A percentile compares a stretch with the other conserved stretches of the same genome.
phyloP scores from a whole-genome alignment of 495 filamentous ascomycete species.

The Aspergillus saccharolyticus region DNA sequence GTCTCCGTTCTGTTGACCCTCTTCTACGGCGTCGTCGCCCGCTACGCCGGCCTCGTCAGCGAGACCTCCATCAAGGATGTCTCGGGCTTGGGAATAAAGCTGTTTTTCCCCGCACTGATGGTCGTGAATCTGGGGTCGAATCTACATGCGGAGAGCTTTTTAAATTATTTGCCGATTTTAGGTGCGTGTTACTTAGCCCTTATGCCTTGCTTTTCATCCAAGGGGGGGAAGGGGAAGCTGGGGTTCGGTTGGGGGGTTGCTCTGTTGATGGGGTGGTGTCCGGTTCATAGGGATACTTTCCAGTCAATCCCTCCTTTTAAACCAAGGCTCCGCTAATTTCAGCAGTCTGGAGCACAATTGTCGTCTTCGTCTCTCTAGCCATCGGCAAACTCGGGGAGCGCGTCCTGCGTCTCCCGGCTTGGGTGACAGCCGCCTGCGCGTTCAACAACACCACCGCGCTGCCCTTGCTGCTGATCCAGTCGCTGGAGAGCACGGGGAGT shows the following conservation, averaged over 20 bases:
- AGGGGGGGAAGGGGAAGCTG: too few species aligned
- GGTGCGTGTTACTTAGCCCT: slow-evolving; percentile 14
- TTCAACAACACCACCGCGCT: slow-evolving; percentile 78
- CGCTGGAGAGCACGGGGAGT: slow-evolving; percentile 61
- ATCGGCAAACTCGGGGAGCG: slow-evolving; percentile 43
- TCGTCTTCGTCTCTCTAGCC: slow-evolving; percentile 50
- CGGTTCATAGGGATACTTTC: too few species aligned
- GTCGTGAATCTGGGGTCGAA: slow-evolving; percentile 63
- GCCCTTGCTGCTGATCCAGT: slow-evolving; percentile 62
- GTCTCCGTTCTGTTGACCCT: slow-evolving; percentile 68
- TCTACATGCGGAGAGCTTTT: slow-evolving; percentile 50
- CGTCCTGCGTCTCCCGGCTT: slow-evolving; percentile 55
- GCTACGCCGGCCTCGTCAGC: slow-evolving; percentile 54
- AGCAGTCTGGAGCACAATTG: slow-evolving; percentile 54
- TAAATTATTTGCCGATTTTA: slow-evolving; percentile 54
- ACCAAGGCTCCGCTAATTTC: not conserved
- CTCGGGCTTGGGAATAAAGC: slow-evolving; percentile 58
- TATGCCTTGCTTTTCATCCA: too few species aligned
- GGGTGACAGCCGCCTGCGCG: slow-evolving; percentile 60
- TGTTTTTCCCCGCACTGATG: slow-evolving; percentile 69
- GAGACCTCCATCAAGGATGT: slow-evolving; percentile 54
- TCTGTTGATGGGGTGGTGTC: too few species aligned
- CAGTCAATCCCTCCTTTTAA: too few species aligned
- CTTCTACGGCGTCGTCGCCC: slow-evolving; percentile 55
- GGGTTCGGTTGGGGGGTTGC: too few species aligned